Base-by-base conservation (phyloP, 2,329 filamentous ascomycete species). In the Trichoderma polysporum region DNA sequence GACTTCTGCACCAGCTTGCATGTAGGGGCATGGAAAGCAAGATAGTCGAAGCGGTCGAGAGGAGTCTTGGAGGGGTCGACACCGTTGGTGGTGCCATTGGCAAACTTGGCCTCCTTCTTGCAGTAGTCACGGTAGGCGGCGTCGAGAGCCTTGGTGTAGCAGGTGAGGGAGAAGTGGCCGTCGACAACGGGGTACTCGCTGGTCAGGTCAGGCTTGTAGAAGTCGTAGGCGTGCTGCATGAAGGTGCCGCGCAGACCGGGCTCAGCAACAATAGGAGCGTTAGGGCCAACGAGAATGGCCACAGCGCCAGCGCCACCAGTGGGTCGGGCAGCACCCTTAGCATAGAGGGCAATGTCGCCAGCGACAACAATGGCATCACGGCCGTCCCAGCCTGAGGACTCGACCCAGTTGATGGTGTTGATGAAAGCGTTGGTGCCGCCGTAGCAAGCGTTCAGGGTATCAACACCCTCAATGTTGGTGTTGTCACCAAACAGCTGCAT, bases 1-100 rank as follows among this genome's bases (percentile, higher is more conserved):
- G 91, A 93, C 83, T 95, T 95, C 76, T 91, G 84, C 69, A 95
- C 92, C 67, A 93, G 85, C 84, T 95, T 95, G 90, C 92, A 95
- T 70, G 89, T 94, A 47, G 92, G 92, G 19, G 92, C 86, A 79
- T 95, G 92, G 88, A 94, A 95, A 68, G 88, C 80, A 77, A 95
- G 80, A 82, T 93, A 92, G 80, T 94, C 91, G 79, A 95, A 95
- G 75, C 91, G 89, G 79, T 94, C 91, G 68, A 95, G 81, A 57
- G 85, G 81, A 45, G 88, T 88, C 82, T 90, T 89, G 75, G 80
- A 72, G 66, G 78, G 73, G 59, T 77, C 75, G 56, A 77, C 71
- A 67, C 76, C 79, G 68, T 87, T 88, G 73, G 76, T 86, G 69
- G 77, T 74, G 62, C 82, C 82, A 73, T 89, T 90, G 67, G 89